A percentile compares a stretch with the other conserved stretches of the same genome.
phyloP scores from a whole-genome alignment of 306 rosid genomes.

The Vigna reflexopilosa region DNA sequence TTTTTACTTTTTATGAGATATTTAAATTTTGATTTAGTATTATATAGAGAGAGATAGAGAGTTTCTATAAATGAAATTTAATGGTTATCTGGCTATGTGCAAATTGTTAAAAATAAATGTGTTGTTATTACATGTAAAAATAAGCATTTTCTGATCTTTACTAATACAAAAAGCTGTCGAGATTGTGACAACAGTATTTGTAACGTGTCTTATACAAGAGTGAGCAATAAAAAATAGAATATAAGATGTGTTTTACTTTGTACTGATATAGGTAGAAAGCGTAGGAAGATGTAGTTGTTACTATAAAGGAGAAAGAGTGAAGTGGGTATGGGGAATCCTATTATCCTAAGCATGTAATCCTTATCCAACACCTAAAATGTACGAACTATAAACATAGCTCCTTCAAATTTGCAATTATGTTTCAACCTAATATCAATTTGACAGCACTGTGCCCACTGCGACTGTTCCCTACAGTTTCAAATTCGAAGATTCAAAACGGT shows the following conservation, averaged over 20 bases:
- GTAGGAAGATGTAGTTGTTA: background rate
- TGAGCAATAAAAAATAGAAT: too few relatives aligned
- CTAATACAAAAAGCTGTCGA: too few relatives aligned
- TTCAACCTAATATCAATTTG: background rate
- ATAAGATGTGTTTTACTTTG: background rate
- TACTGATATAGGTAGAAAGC: background rate
- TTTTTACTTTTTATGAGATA: too few relatives aligned
- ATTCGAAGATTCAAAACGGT: background rate
- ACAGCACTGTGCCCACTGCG: background rate
- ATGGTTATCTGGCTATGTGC: too few relatives aligned
- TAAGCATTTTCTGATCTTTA: too few relatives aligned
- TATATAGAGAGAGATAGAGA: too few relatives aligned
- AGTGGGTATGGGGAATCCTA: background rate
- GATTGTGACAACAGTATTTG: too few relatives aligned
- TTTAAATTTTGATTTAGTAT: too few relatives aligned
- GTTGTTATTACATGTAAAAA: too few relatives aligned
- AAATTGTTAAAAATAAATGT: too few relatives aligned
- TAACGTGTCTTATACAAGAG: too few relatives aligned
- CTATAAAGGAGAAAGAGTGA: background rate
- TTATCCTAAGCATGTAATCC: background rate
- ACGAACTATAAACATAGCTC: background rate
- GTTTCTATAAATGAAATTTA: too few relatives aligned
- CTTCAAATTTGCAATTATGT: slow-evolving; percentile 9
- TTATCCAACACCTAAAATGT: background rate
- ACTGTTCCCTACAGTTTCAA: background rate